Conservation (phyloP, 2,329 filamentous ascomycete genomes). For the Sphaceloma murrayae region DNA sequence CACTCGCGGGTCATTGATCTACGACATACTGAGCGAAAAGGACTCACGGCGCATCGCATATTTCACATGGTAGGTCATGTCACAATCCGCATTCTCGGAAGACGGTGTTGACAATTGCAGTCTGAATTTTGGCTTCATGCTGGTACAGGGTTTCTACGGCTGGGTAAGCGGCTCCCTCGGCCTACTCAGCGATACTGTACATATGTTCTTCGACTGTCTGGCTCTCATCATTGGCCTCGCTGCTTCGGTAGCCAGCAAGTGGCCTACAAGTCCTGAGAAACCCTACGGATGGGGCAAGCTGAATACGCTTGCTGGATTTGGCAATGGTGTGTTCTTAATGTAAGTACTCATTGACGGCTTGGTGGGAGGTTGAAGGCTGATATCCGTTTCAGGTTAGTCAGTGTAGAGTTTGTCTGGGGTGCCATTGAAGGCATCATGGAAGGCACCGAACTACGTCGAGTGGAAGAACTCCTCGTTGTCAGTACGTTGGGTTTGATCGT, state of each 20-base stretch:
- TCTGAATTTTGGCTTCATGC: constrained; percentile 91
- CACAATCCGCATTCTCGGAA: constrained; percentile 85
- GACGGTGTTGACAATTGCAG: constrained; percentile 39
- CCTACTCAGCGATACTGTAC: constrained; percentile 92
- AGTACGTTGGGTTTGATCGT: constrained; percentile 78
- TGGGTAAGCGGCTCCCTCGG: constrained; percentile 88
- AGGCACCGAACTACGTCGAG: constrained; percentile 70
- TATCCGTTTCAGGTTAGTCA: constrained; percentile 61
- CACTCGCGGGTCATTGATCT: constrained; percentile 63
- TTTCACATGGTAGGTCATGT: constrained; percentile 88
- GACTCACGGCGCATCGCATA: constrained; percentile 95
- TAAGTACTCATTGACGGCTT: constrained; percentile 34
- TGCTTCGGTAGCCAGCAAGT: constrained; percentile 91
- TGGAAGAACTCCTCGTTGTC: constrained; percentile 80
- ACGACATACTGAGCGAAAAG: constrained; percentile 79
- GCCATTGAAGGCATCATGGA: constrained; percentile 80
- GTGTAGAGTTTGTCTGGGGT: constrained; percentile 91
- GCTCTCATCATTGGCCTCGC: constrained; percentile 82
- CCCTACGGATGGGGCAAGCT: constrained; percentile 96
- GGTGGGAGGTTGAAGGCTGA: background rate
- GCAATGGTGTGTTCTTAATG: constrained; percentile 91
- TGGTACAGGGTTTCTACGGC: constrained; percentile 87
- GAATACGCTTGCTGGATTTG: constrained; percentile 90
- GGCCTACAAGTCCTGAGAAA: constrained; percentile 80
- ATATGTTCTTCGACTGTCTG: constrained; percentile 98